Conservation (phyloP, 306 rosid genomes). For the Malus asiatica region DNA sequence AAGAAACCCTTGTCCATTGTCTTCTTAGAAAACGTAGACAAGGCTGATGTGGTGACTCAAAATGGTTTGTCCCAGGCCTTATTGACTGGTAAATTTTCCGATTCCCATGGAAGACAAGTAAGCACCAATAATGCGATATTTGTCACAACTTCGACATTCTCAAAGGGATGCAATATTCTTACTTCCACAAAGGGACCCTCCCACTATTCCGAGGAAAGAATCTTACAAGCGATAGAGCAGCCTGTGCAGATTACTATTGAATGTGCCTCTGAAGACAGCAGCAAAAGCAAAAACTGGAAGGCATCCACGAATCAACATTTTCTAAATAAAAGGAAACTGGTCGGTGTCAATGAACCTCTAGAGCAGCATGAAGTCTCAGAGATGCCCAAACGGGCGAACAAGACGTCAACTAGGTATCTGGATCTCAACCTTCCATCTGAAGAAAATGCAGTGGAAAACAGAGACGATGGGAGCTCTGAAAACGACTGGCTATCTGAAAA, state of each 20-base stretch:
- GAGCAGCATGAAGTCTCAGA: slow-evolving; percentile 41
- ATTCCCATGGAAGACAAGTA: slow-evolving; percentile 81
- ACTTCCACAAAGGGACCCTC: slow-evolving; percentile 25
- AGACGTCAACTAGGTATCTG: slow-evolving; percentile 37
- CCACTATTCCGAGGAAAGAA: slow-evolving; percentile 58
- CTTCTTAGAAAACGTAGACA: slow-evolving; percentile 74
- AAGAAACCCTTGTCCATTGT: slow-evolving; percentile 67
- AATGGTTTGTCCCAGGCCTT: slow-evolving; percentile 63
- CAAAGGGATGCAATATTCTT: slow-evolving; percentile 13
- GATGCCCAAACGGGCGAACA: slow-evolving; percentile 56
- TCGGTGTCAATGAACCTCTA: slow-evolving; percentile 31
- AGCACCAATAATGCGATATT: slow-evolving; percentile 56
- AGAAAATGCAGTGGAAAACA: slow-evolving; percentile 35
- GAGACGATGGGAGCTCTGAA: slow-evolving; percentile 27
- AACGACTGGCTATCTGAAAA: slow-evolving; percentile 28
- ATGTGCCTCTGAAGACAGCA: slow-evolving; percentile 23
- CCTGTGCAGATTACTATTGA: slow-evolving; percentile 50
- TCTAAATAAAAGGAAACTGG: slow-evolving; percentile 66
- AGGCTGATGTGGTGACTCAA: slow-evolving; percentile 62
- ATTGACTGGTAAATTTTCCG: slow-evolving; percentile 64
- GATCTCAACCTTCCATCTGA: slow-evolving; percentile 93
- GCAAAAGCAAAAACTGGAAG: slow-evolving; percentile 29
- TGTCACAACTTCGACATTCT: slow-evolving; percentile 44
- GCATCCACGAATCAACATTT: slow-evolving; percentile 31
- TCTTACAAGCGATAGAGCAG: slow-evolving; percentile 40